Evolutionary conservation across 805 yeast species (phyloP), one percentile per base, ranked within the genome.

Genomic region (Wickerhamiella hasegawae): DNA sequence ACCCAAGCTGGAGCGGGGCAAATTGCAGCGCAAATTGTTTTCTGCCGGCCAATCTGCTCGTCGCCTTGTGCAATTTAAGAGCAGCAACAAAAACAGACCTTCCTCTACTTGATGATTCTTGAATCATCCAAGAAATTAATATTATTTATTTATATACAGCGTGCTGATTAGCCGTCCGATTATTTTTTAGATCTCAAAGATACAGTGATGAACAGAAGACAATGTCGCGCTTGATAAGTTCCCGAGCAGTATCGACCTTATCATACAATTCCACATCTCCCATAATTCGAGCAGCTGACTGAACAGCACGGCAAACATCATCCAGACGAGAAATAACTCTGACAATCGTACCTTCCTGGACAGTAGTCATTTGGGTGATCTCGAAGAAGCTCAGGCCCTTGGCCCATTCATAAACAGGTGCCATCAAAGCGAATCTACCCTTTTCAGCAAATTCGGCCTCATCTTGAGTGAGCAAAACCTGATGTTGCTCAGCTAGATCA

Each of bases 381-480:
- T 83, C 92, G 44, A 78, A 77, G 62, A 90, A 90, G 0, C 92
- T 68, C 65, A 76, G 68, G 2, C 98, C 99, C 44, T 92, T 67
- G 1, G 97, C 95, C 99, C 99, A 90, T 58, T 90, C 96, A 54
- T 87, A 90, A 4, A 87, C 94, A 10, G 83, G 94, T 53, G 84
- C 87, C 57, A 83, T 80, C 49, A 90, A 65, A 0, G 87, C 94
- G 57, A 90, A 90, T 45, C 97, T 64, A 47, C 82, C 76, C 43
- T 76, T 69, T 38, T 82, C 92, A 44, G 77, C 59, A 49, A 87
- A 90, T 40, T 77, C 79, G 33, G 76, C 77, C 47, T 87, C 97
- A 35, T 85, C 97, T 9, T 75, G 64, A 0, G 94, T 80, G 44
- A 83, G 59, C 15, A 76, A 62, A 14, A 90, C 81, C 52, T 78